Evolutionary conservation across 768 basidiomycete species (phyloP).

Genomic region (Hericium rajendrae): DNA sequence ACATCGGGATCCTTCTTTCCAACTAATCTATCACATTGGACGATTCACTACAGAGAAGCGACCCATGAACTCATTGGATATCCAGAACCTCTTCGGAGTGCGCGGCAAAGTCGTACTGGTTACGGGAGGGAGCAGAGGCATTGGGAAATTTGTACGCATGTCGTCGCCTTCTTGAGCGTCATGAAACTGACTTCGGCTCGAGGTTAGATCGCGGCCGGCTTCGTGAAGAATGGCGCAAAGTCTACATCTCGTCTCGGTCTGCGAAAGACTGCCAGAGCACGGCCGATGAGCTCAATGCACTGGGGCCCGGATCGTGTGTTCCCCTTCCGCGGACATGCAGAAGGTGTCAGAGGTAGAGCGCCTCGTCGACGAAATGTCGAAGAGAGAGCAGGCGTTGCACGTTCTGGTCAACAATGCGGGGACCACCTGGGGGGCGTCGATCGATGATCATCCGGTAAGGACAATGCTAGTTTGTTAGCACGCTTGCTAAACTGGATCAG

Average conservation of each 20-base stretch:
- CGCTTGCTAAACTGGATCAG: slow-evolving; percentile 17
- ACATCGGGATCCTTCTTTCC: too few species aligned
- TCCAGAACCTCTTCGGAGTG: slow-evolving; percentile 37
- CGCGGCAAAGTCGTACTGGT: slow-evolving; percentile 46
- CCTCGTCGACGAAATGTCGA: slow-evolving; percentile 39
- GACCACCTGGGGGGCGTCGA: slow-evolving; percentile 40
- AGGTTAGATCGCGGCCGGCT: slow-evolving; percentile 50
- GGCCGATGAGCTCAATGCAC: slow-evolving; percentile 38
- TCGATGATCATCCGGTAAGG: slow-evolving; percentile 38
- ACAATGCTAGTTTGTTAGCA: background rate
- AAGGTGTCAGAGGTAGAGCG: slow-evolving; percentile 43
- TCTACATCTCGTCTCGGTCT: slow-evolving; percentile 56
- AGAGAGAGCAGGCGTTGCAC: slow-evolving; percentile 44
- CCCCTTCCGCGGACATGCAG: slow-evolving; percentile 46
- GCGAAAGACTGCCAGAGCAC: slow-evolving; percentile 41
- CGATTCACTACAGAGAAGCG: too few species aligned
- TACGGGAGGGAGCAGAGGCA: slow-evolving; percentile 57
- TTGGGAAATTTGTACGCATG: slow-evolving; percentile 50
- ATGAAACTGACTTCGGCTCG: background rate
- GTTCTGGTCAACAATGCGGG: slow-evolving; percentile 60
- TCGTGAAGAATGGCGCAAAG: slow-evolving; percentile 51
- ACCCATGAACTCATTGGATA: slow-evolving; percentile 29
- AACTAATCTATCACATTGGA: too few species aligned
- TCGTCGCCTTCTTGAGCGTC: background rate
- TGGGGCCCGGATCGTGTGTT: slow-evolving; percentile 47